These are phyloP conservation scores for Zarea fungicola DNA, from an alignment of 2,329 filamentous ascomycete species.

Conservation along the genomic window DNA sequence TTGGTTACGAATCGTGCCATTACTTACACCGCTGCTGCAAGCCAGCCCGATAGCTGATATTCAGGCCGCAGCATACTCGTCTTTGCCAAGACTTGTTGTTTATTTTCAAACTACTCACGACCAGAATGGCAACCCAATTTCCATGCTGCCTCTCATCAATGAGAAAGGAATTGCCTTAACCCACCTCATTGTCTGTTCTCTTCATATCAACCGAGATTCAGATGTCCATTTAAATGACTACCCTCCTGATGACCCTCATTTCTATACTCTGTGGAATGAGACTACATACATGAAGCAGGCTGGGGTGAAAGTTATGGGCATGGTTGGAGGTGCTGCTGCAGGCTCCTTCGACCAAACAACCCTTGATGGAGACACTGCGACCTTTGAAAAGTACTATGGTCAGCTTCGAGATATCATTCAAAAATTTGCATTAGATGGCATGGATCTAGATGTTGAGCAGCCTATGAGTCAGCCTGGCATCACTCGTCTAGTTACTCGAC, in stretches of 20 bases:
- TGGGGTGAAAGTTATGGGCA: constrained; percentile 73
- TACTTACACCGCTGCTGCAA: constrained; percentile 7
- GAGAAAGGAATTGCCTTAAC: constrained; percentile 47
- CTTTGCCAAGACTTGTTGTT: constrained; percentile 38
- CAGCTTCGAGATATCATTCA: constrained; percentile 61
- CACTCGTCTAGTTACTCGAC: constrained; percentile 58
- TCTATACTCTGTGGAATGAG: constrained; percentile 71
- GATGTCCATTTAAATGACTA: constrained; percentile 74
- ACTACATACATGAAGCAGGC: constrained; percentile 61
- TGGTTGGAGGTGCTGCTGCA: constrained; percentile 76
- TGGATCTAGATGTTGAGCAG: constrained; percentile 77
- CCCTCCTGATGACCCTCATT: constrained; percentile 56
- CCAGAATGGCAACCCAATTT: constrained; percentile 35
- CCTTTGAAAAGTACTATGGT: constrained; percentile 68
- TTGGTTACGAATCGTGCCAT: constrained; percentile 1
- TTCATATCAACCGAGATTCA: constrained; percentile 67
- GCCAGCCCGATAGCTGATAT: constrained; percentile 9
- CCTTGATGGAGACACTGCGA: constrained; percentile 49
- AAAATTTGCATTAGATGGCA: constrained; percentile 55
- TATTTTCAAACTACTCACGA: constrained; percentile 49
- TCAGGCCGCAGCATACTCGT: neutral
- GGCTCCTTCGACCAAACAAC: constrained; percentile 57
- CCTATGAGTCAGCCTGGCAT: constrained; percentile 60
- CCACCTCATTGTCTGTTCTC: constrained; percentile 76
- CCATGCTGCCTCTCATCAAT: constrained; percentile 43